Conservation (phyloP, 2,329 filamentous ascomycete species). For the Fusarium verticillioides region DNA sequence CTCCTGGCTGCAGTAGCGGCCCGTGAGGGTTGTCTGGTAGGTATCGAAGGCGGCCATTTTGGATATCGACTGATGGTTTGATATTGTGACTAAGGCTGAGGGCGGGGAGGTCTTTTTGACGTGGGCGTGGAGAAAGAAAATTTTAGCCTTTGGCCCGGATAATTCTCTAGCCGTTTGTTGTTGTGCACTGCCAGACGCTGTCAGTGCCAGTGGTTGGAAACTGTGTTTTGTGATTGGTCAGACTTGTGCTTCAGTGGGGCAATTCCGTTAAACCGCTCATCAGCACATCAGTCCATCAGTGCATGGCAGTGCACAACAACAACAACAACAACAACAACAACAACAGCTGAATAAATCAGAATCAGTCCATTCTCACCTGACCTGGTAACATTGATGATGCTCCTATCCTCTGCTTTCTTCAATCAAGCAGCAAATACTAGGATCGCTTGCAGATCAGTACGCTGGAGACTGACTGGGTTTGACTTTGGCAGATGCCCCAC, state of each 20-base stretch:
- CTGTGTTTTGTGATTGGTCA: neutral
- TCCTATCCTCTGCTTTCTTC: too few relatives aligned
- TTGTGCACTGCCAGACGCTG: neutral
- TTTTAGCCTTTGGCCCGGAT: constrained; percentile 1
- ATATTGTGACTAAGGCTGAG: neutral
- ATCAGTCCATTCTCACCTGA: neutral
- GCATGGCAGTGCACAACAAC: neutral
- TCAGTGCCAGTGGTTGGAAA: neutral
- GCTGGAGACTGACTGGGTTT: neutral
- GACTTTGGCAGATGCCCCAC: neutral
- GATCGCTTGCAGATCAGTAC: too few relatives aligned
- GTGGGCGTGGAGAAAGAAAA: neutral
- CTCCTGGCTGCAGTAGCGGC: constrained; percentile 23
- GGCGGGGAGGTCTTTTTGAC: neutral
- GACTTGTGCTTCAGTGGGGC: too few relatives aligned
- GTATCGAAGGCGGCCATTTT: constrained; percentile 15
- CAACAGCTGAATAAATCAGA: neutral
- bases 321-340: rapidly evolving
- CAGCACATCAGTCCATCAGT: neutral
- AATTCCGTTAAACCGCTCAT: neutral
- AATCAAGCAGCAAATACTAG: too few relatives aligned
- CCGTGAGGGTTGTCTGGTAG: constrained; percentile 17
- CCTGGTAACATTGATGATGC: rapidly evolving
- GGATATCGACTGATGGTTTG: too few relatives aligned
- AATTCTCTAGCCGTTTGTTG: neutral